Evolutionary conservation across 768 basidiomycete genomes (phyloP), one percentile per base, ranked within the genome.

Genomic region (Suillus fuscotomentosus): DNA sequence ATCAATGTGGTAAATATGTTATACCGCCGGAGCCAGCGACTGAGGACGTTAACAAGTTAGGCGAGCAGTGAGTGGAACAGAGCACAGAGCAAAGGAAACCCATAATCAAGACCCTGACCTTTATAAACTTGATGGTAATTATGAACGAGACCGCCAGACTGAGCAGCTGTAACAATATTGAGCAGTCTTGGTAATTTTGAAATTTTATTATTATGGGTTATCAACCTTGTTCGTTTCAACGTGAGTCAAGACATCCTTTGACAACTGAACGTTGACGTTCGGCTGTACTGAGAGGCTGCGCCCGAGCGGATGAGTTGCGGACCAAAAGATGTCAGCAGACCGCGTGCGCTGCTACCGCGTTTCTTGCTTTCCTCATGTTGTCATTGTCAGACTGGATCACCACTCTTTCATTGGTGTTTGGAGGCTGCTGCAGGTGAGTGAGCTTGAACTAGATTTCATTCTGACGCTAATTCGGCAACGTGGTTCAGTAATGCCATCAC

Each of bases 401-500:
- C 11, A 88, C 92, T 0, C 73, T 96, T 31, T 78, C 86, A 1
- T 79, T 95, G 24, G 85, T 95, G 11, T 96, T 97, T 71, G 94
- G 94, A 2, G 95, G 95, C 1, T 97, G 95, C 76, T 97, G 95
- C 81, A 88, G 88, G 83, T 85, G 71, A 45, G 72, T 76, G 6
- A 67, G 63, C 56, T 42, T 7, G 27, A 7, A 39, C 13, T 15
- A 64, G 67, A 51, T 15, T 57, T 61, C 59, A 34, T 59, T 14
- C 43, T 47, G 14, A 20, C 11, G 61, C 27, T 34, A 10, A 66
- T 31, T 53, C 51, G 5, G 27, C 9, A 62, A 47, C 50, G 41
- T 45, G 42, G n/a, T 22, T 47, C 70, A 92, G 91, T 70, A 94
- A 94, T 74, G 92, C 92, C 39, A 81, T 92, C 64, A 88, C 92